Base-by-base conservation (phyloP, 2,329 filamentous ascomycete genomes). In the Fusarium nanum region DNA sequence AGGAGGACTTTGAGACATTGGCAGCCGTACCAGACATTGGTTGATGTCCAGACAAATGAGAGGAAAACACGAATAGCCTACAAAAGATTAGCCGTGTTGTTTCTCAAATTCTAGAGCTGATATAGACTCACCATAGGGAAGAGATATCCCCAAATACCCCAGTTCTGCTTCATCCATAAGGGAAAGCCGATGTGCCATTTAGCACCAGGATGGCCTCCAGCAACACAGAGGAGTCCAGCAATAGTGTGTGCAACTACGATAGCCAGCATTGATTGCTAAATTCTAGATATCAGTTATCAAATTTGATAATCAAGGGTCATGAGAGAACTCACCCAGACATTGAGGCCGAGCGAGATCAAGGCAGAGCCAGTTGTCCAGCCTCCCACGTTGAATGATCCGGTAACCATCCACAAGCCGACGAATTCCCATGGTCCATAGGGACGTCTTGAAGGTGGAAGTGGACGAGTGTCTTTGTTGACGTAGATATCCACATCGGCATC, bases 301-400 rank as follows among this genome's bases (percentile, higher is more conserved):
- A 14, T 14, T 4, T 14, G 6, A 30, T 7, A 1, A 30, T 14
- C 7, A 7, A 14, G 28, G 28, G 2, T 30, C 12, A 14, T 30
- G 3, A 14, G 28, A 30, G 28, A 14, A 30, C 23, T 25, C 14
- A 56, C 53, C 53, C 53, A 56, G 5, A 76, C 74, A 40, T 76
- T 76, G 16, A 76, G 69, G 7, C 75, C 73, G 3, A 76, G 71
- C 4, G 75, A 74, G 48, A 76, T 76, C 22, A 76, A 60, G 5
- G 71, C 75, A 6, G 75, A 77, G 3, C 76, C 77, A 1, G 76
- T 78, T 7, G 76, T 76, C 77, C 77, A 78, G 22, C 77, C 77
- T 30, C 77, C 77, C 6, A 78, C 75, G 45, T 78, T 78, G 60
- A 78, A 78, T 3, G 77, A 79, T 7, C 76, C 77, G 1, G 77